Evolutionary conservation across 73 alveolate genomes (phyloP).

Genomic region (Stentor coeruleus): DNA sequence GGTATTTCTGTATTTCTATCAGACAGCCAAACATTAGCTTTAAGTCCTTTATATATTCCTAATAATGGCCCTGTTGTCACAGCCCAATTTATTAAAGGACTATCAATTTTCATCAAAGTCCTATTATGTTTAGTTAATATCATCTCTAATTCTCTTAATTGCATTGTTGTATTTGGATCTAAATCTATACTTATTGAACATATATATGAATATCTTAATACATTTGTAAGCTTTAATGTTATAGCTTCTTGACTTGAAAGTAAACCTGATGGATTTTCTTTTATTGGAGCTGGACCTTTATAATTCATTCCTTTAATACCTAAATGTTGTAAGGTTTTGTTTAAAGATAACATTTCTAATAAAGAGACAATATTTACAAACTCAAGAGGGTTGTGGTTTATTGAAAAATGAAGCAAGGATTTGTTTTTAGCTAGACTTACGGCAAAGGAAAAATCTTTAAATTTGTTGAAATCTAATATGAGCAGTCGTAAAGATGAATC

Average conservation of each 20-base stretch:
- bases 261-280: conserved; percentile 5
- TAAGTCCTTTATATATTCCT: background rate
- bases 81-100: background rate
- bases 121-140: background rate
- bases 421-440: background rate
- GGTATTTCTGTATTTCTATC: background rate
- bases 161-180: background rate
- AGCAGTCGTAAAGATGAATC: background rate
- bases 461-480: background rate
- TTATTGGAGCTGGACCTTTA: conserved; percentile 8
- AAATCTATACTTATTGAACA: background rate
- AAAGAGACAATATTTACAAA: background rate
- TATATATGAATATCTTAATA: background rate
- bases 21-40: conserved; percentile 7
- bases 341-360: background rate
- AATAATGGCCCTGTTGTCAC: background rate
- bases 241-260: background rate
- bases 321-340: background rate
- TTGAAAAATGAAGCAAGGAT: background rate
- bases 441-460: conserved; percentile 1
- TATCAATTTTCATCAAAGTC: background rate
- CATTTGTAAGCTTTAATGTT: conserved; percentile 4
- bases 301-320: background rate
- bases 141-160: background rate
- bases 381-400: background rate